These are phyloP conservation scores for Penicillium ucsense DNA, from an alignment of 495 filamentous ascomycete genomes.

Conservation along the genomic window DNA sequence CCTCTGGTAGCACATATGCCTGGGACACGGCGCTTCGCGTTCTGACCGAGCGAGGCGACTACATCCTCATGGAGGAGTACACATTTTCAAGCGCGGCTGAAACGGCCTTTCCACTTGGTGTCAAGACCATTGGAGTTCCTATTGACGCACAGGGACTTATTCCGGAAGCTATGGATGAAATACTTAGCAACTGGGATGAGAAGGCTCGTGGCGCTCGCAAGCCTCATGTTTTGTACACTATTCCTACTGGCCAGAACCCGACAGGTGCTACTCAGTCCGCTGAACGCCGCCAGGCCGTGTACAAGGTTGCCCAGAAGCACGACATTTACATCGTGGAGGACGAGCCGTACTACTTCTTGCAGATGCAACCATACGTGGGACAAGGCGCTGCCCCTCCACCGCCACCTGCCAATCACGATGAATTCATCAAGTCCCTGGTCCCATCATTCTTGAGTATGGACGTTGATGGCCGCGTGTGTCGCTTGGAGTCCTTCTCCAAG, in stretches of 20 bases:
- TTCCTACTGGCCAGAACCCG: slow-evolving; percentile 76
- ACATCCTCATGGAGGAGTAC: slow-evolving; percentile 76
- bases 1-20: slow-evolving; percentile 66
- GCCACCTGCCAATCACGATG: slow-evolving; percentile 44
- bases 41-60: slow-evolving; percentile 61
- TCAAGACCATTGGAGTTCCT: slow-evolving; percentile 59
- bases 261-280: slow-evolving; percentile 73
- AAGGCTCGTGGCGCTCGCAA: slow-evolving; percentile 48
- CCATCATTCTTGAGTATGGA: slow-evolving; percentile 55
- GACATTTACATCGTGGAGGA: slow-evolving; percentile 87
- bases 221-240: slow-evolving; percentile 53
- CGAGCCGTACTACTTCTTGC: slow-evolving; percentile 97
- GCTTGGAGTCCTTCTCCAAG: slow-evolving; percentile 62
- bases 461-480: slow-evolving; percentile 56
- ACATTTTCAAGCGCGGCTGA: slow-evolving; percentile 76
- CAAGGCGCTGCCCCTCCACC: slow-evolving; percentile 38
- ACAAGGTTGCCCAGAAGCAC: slow-evolving; percentile 68
- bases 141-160: slow-evolving; percentile 74
- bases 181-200: slow-evolving; percentile 59
- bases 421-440: slow-evolving; percentile 51
- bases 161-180: slow-evolving; percentile 54
- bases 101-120: slow-evolving; percentile 66
- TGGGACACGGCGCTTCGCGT: slow-evolving; percentile 72
- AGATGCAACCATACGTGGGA: slow-evolving; percentile 78
- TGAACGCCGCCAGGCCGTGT: slow-evolving; percentile 58